Percentiles rank a stretch among this genome's conserved stretches.
phyloP scores from a whole-genome alignment of 1,284 basidiomycete genomes.

The Ganoderma multipileum region DNA sequence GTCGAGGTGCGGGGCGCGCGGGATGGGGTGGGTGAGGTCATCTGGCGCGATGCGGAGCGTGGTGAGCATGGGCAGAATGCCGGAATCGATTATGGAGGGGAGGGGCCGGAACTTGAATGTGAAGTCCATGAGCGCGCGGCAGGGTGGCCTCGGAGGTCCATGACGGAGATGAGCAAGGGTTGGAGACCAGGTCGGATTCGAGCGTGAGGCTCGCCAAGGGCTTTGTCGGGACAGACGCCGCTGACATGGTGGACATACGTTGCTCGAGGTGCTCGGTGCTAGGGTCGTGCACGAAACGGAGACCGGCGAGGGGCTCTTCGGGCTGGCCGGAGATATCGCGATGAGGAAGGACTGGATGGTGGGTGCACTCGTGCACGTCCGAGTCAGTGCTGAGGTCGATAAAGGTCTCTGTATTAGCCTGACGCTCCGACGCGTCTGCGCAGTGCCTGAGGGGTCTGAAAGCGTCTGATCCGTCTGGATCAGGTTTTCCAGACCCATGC shows the following conservation, averaged over 20 bases:
- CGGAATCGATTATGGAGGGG: not conserved
- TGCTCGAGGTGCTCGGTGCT: not conserved
- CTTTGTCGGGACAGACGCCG: not conserved
- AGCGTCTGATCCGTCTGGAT: no score
- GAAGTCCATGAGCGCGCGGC: not conserved
- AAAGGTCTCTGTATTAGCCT: no score
- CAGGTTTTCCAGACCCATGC: no score
- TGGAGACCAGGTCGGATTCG: not conserved
- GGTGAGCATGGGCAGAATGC: constrained; percentile 2
- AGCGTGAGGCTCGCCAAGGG: not conserved
- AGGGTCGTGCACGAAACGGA: not conserved
- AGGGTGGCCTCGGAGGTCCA: not conserved
- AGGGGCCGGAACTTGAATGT: not conserved
- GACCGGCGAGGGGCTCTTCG: not conserved
- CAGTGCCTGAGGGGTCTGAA: no score
- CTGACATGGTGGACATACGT: not conserved
- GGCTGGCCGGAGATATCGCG: not conserved
- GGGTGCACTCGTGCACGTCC: no score
- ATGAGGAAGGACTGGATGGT: not conserved
- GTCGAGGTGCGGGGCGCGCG: constrained; percentile 1
- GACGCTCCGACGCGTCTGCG: no score
- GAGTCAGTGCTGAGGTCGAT: no score
- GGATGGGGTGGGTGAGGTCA: not conserved
- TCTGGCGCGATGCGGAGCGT: not conserved
- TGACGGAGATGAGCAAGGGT: not conserved